Evolutionary conservation across 768 basidiomycete genomes (phyloP).

Genomic region (Pholiota microspora): DNA sequence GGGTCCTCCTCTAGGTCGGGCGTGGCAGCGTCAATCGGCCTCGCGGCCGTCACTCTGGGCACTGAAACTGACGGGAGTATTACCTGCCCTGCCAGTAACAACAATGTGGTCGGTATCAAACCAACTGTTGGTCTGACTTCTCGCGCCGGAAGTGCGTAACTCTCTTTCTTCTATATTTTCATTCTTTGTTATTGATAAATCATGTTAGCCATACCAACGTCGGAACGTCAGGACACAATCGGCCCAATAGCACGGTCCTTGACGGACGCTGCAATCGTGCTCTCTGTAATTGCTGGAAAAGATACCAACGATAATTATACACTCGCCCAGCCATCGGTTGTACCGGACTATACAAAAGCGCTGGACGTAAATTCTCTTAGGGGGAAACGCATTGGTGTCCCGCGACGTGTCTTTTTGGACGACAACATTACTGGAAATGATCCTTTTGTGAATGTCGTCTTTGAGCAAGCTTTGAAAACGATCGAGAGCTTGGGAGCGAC

Average conservation of each 20-base stretch:
- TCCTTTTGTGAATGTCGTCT: constrained; percentile 28
- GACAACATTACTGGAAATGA: constrained; percentile 18
- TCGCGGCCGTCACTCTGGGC: constrained; percentile 43
- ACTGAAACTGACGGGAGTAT: constrained; percentile 57
- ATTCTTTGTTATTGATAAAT: not conserved
- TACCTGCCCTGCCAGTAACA: constrained; percentile 47
- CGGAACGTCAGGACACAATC: constrained; percentile 53
- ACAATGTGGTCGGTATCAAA: constrained; percentile 59
- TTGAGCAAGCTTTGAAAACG: constrained; percentile 34
- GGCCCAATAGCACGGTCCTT: constrained; percentile 55
- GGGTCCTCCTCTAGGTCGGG: constrained; percentile 61
- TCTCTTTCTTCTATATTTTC: not conserved
- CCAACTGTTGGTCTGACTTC: constrained; percentile 61
- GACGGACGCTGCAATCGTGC: constrained; percentile 51
- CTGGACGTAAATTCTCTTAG: constrained; percentile 42
- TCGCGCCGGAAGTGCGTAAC: constrained; percentile 47
- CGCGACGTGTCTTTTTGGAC: constrained; percentile 36
- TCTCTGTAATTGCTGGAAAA: constrained; percentile 51
- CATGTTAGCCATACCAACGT: constrained; percentile 50
- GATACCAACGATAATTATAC: constrained; percentile 57
- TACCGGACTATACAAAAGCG: constrained; percentile 57
- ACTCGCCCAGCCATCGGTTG: constrained; percentile 42
- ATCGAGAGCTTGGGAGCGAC: constrained; percentile 42
- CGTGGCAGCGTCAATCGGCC: constrained; percentile 50
- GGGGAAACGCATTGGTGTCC: constrained; percentile 55